Base-by-base conservation (phyloP, 495 filamentous ascomycete genomes). In the Rostrohypoxylon terebratum region DNA sequence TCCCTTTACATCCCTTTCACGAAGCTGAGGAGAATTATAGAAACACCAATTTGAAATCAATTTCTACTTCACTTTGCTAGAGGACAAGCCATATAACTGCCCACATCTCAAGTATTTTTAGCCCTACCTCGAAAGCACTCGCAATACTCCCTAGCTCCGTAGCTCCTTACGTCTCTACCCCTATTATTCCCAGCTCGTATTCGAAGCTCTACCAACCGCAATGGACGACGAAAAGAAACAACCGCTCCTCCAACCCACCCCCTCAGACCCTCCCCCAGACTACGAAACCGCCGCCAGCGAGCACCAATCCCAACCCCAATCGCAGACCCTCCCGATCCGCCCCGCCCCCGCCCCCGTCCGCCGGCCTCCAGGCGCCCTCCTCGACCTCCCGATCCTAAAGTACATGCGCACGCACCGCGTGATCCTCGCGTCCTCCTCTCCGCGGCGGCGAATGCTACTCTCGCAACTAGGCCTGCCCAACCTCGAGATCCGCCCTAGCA, bases 401-500 rank as follows among this genome's bases (percentile, higher is more conserved):
- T 80, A 85, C 76, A 87, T 98, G 55, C 86, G 89, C 71, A 84
- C 82, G 45, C 91, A 91, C 77, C 86, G 95, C 64, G 87, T 95
- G 8, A 91, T 99, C 73, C 90, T 99, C 9, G 96, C 96, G 69
- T 97, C 93, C 1, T 87, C 90, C 47, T 97, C 93, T 0, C 96
- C 96, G 0, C 87, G 96, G 13, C 87, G 96, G 23, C 90, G 89
- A 72, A 90, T 92, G 73, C 89, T 99, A 4, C 88, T 99, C 51
- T 77, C 85, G 4, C 89, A 90, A 85, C 83, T 97, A 45, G 92
- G 92, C 70, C 87, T 97, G 5, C 84, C 85, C 34, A 88, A 91
- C 75, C 79, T 97, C 80, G 93, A 97, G 68, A 86, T 97, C 74
- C 85, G 91, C 69, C 93, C 96, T 40, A 96, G 93, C 42, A 88